These are phyloP conservation scores for Arthroderma sp. DNA, from an alignment of 2,329 filamentous ascomycete genomes.

Conservation along the genomic window DNA sequence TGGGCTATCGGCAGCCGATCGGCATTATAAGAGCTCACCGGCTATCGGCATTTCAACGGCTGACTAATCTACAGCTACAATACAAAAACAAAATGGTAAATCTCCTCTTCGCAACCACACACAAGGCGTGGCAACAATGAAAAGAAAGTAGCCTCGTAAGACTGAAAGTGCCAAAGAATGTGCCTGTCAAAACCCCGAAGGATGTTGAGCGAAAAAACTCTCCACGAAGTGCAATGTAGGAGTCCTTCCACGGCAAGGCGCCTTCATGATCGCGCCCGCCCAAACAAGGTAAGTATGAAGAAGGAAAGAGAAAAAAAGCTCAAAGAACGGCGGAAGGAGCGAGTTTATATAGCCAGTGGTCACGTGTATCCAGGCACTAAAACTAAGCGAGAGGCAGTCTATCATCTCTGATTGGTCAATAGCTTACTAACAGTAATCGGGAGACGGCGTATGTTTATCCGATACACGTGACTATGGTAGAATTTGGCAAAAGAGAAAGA, in stretches of 20 bases:
- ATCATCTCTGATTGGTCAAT: conserved; percentile 8
- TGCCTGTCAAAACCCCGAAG: conserved; percentile 37
- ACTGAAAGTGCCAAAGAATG: conserved; percentile 37
- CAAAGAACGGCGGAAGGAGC: conserved; percentile 12
- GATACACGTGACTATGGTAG: neutral
- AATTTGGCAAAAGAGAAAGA: neutral
- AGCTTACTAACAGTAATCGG: neutral
- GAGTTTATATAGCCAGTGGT: conserved; percentile 20
- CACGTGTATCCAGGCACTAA: conserved; percentile 13
- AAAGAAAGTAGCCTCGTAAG: conserved; percentile 21
- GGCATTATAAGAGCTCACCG: too few species aligned
- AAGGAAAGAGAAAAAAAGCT: conserved; percentile 25
- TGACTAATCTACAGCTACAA: too few species aligned
- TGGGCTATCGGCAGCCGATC: too few species aligned
- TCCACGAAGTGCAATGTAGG: conserved; percentile 48
- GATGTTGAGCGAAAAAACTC: conserved; percentile 37
- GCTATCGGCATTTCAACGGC: too few species aligned
- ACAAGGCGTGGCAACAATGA: conserved; percentile 28
- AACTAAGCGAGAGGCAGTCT: conserved; percentile 17
- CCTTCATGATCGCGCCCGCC: conserved; percentile 35
- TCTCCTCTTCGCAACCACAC: conserved; percentile 26
- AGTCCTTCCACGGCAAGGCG: conserved; percentile 34
- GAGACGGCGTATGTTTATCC: neutral
- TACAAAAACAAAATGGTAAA: too few species aligned
- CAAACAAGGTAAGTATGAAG: conserved; percentile 42